phyloP scores from a whole-genome alignment of 2,329 filamentous ascomycete species.

The Elsinoe australis region DNA sequence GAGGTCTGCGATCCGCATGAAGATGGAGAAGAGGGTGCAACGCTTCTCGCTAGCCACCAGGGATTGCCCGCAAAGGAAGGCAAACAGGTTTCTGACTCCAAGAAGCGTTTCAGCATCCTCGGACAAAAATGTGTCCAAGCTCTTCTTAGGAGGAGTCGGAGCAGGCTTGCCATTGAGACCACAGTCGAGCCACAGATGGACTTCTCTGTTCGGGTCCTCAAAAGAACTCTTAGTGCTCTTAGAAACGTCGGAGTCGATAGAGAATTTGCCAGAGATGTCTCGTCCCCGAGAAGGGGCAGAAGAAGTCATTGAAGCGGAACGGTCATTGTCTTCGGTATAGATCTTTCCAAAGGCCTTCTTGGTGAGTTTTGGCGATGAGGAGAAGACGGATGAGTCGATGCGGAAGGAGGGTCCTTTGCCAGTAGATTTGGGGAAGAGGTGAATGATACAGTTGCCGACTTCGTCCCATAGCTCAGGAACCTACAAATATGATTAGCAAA shows the following conservation, averaged over 20 bases:
- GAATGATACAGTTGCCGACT: conserved; percentile 54
- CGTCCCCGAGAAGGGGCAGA: neutral
- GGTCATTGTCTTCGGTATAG: conserved; percentile 32
- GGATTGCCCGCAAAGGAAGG: conserved; percentile 55
- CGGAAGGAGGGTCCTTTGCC: conserved; percentile 54
- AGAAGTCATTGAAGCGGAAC: conserved; percentile 20
- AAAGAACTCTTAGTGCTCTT: conserved; percentile 43
- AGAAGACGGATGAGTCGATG: conserved; percentile 52
- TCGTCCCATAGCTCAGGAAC: conserved; percentile 56
- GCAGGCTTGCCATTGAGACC: conserved; percentile 39
- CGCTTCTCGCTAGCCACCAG: conserved; percentile 51
- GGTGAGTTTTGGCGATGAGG: conserved; percentile 49
- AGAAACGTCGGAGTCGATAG: conserved; percentile 24
- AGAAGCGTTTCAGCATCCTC: conserved; percentile 44
- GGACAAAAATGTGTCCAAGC: conserved; percentile 6
- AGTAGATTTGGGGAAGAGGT: conserved; percentile 52
- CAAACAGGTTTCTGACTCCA: conserved; percentile 56
- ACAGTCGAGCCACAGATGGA: conserved; percentile 47
- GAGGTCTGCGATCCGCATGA: conserved; percentile 53
- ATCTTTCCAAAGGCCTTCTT: conserved; percentile 48
- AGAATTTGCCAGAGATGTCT: conserved; percentile 10
- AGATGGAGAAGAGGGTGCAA: conserved; percentile 51
- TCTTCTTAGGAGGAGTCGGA: conserved; percentile 27
- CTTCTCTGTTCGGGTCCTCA: conserved; percentile 42
- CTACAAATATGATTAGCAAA: conserved; percentile 28